Evolutionary conservation across 495 filamentous ascomycete species (phyloP), one percentile per base, ranked within the genome.

Genomic region (Copromyces sp.): DNA sequence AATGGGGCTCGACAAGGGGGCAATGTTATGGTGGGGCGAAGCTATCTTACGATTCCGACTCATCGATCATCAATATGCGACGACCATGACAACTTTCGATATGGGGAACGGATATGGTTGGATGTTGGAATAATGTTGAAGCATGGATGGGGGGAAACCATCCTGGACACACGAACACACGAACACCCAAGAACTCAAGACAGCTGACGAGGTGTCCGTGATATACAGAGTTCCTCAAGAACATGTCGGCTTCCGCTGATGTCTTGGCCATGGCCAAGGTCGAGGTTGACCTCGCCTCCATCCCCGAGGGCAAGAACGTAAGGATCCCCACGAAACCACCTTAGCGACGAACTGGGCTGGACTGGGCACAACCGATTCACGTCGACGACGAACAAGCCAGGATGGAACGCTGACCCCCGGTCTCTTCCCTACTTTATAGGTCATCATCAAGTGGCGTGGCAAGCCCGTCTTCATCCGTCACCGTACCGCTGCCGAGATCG

Each of bases 401-500:
- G 9, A 9, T 17, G 37, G 7, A 73, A 74, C 9, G 68, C 38
- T 73, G 37, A 73, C 42, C 53, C 53, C 53, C 12, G 53, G 53
- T 61, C 53, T 61, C 6, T 61, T 61, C 2, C 16, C n/a, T 37
- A 44, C 11, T 73, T n/a, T 47, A 80, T 77, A 96, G 93, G 92
- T 98, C 82, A 96, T 98, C 84, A 95, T 99, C 88, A 99, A 99
- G 88, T 99, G 96, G 96, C 91, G 96, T 86, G 96, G 96, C 81
- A 99, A 99, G 90, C 96, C 96, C 82, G 93, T 99, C 83, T 98
- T 99, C 89, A 94, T 99, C 90, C 95, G 96, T 82, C 96, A 99
- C 90, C 93, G 96, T 76, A 99, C 96, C 75, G 81, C 86, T 77
- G 87, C 86, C 74, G 93, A 97, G 85, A 96, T 97, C 84, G 86